Base-by-base conservation (phyloP, 2,329 filamentous ascomycete species). In the Fusarium praegraminearum region DNA sequence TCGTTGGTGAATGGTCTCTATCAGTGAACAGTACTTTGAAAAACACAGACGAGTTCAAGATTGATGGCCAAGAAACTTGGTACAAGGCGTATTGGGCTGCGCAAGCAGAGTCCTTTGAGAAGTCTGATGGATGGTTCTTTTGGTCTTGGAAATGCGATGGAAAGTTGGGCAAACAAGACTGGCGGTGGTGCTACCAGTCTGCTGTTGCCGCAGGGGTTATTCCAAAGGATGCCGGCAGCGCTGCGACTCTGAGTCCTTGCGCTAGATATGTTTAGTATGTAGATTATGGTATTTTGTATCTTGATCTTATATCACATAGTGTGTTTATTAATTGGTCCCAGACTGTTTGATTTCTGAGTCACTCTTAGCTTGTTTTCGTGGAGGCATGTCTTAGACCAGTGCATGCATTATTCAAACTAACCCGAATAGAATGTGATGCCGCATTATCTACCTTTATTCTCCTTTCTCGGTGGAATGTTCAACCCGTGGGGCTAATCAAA, bases 1-100 rank as follows among this genome's bases (percentile, higher is more conserved):
- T 89, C 28, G 82, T 90, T 3, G 87, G 87, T 33, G 88, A 90
- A 74, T 90, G 86, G 83, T 84, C 83, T 43, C 75, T 90, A 10
- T 82, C 81, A 40, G 82, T 86, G 2, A 83, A 85, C 12, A 82
- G 84, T 64, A 74, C 83, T 20, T 77, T 86, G 10, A 78, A 88
- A 73, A 78, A 76, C 72, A 82, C 73, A 2, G 61, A 73, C 4
- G 83, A 80, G 28, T 89, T 77, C 32, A 82, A 81, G 72, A 82
- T 68, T 77, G 79, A 12, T 6, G 69, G 72, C 24, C 80, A 86
- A 57, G 73, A 76, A 55, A 78, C 75, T 3, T 90, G 88, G 76
- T 90, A 90, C 75, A 77, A 70, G 47, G 77, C 81, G 45, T 90
- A 84, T 81, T 90, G 86, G 76, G 83, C 84, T 1, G 87, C 87